These are phyloP conservation scores for Fusarium falciforme DNA, from an alignment of 2,329 filamentous ascomycete species.

Conservation along the genomic window DNA sequence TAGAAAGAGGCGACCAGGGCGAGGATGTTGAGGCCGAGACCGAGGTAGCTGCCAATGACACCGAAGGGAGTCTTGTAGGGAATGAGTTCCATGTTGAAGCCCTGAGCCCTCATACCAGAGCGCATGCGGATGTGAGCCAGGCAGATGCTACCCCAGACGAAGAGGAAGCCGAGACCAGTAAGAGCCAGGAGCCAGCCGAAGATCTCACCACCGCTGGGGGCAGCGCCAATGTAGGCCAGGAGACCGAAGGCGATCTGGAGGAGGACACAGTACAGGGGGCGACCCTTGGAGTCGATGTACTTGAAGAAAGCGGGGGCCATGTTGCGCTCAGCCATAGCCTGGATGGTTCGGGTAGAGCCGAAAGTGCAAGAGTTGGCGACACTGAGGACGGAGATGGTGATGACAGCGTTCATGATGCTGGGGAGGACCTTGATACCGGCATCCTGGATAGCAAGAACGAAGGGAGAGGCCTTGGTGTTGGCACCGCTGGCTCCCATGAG, in stretches of 20 bases:
- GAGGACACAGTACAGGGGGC: conserved; percentile 79
- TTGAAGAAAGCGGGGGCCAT: conserved; percentile 82
- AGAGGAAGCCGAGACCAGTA: conserved; percentile 79
- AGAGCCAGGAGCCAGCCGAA: conserved; percentile 85
- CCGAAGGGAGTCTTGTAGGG: conserved; percentile 86
- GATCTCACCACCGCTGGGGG: conserved; percentile 68
- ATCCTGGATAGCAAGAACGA: conserved; percentile 90
- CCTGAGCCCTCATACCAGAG: conserved; percentile 75
- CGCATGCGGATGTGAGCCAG: conserved; percentile 92
- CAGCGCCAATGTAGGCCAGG: conserved; percentile 80
- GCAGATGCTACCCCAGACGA: conserved; percentile 88
- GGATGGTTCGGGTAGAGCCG: conserved; percentile 89
- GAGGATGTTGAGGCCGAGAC: conserved; percentile 78
- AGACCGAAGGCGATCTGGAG: conserved; percentile 77
- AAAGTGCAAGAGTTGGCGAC: conserved; percentile 95
- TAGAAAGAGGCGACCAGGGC: conserved; percentile 91
- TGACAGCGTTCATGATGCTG: conserved; percentile 92
- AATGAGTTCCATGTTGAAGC: conserved; percentile 77
- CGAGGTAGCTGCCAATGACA: conserved; percentile 83
- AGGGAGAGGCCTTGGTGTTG: conserved; percentile 84
- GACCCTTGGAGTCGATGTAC: conserved; percentile 86
- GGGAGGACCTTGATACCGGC: conserved; percentile 85
- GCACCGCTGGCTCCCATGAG: conserved; percentile 69
- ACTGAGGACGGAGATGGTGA: conserved; percentile 89
- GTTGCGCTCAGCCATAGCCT: conserved; percentile 87